These are phyloP conservation scores for Pleurotus djamor DNA, from an alignment of 768 basidiomycete genomes.

Conservation along the genomic window DNA sequence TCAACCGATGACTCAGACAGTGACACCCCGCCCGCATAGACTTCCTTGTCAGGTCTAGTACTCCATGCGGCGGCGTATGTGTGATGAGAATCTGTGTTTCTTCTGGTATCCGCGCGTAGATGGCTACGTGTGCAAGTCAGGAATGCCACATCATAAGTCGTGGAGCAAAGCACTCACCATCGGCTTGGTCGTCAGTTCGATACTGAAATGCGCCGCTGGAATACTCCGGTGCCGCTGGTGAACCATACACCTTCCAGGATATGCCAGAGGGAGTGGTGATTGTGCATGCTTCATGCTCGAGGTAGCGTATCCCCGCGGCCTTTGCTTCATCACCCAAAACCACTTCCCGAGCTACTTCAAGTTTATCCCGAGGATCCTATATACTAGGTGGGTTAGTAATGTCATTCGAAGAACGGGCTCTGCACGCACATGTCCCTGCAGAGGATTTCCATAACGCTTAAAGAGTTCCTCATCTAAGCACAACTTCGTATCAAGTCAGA, in stretches of 20 bases:
- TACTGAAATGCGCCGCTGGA: slow-evolving; percentile 53
- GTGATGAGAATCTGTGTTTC: slow-evolving; percentile 55
- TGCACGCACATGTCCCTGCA: slow-evolving; percentile 10
- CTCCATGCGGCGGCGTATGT: slow-evolving; percentile 51
- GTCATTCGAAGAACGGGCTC: not conserved
- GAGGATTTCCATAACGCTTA: slow-evolving; percentile 11
- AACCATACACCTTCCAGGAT: slow-evolving; percentile 55
- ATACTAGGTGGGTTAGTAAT: not conserved
- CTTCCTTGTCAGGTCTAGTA: slow-evolving; percentile 41
- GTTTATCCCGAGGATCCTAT: slow-evolving; percentile 13
- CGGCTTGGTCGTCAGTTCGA: slow-evolving; percentile 26
- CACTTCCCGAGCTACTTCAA: slow-evolving; percentile 17
- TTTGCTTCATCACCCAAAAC: slow-evolving; percentile 28
- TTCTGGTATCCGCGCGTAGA: slow-evolving; percentile 40
- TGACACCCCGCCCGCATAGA: slow-evolving; percentile 49
- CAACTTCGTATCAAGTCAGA: slow-evolving; percentile 14
- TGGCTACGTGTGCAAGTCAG: slow-evolving; percentile 21
- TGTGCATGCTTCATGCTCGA: slow-evolving; percentile 42
- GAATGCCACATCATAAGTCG: not conserved
- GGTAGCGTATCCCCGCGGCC: slow-evolving; percentile 42
- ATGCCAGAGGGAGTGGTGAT: slow-evolving; percentile 30
- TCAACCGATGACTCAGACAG: slow-evolving; percentile 31
- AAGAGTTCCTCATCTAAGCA: slow-evolving; percentile 20
- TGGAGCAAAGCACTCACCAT: slow-evolving; percentile 24
- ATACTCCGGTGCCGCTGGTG: slow-evolving; percentile 46